Base-by-base conservation (phyloP, 2,329 filamentous ascomycete genomes). In the Colletotrichum cuscutae region DNA sequence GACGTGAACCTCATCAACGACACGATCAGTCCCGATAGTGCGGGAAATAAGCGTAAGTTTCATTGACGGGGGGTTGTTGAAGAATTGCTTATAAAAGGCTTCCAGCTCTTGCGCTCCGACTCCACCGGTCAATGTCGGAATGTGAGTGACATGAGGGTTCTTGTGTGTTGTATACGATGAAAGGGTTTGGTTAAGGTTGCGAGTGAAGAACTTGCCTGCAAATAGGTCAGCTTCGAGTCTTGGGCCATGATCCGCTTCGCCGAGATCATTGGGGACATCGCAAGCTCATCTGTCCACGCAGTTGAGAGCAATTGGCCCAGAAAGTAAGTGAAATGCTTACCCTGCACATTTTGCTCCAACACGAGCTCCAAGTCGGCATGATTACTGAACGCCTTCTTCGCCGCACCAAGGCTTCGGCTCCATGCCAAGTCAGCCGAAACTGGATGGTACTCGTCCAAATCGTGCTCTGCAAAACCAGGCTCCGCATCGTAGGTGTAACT, bases 401-500 rank as follows among this genome's bases (percentile, higher is more conserved):
- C 84, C 0, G 86, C 81, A 1, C 85, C 84, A 70, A 95, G 78
- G 46, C 89, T 91, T 8, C 93, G 86, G n/a, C 87, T 89, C 88
- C 91, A 95, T 0, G 93, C 92, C 24, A 95, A 78, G n/a, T 88
- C 87, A 1, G 92, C 89, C 0, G 88, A 88, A 3, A 93, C 84
- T 11, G 87, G 84, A 75, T 94, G 88, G 76, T 90, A 95, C 75
- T 92, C 89, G 2, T 93, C 90, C 37, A 93, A 80, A 68, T 94
- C 90, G 24, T 88, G 86, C 80, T 95, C 93, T 0, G 93, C 93
- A 74, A 95, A 95, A 0, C 93, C 93, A 0, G 89, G 82, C 63
- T 89, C 83, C 82, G 89, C 83, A 9, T 82, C 74, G 62, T 86
- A 86, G 0, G 81, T 79, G 56, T 86, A 86, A 22, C 80, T 80